These are phyloP conservation scores for Fraxinus angustifolia DNA, from an alignment of 305 asterid genomes.

Conservation along the genomic window DNA sequence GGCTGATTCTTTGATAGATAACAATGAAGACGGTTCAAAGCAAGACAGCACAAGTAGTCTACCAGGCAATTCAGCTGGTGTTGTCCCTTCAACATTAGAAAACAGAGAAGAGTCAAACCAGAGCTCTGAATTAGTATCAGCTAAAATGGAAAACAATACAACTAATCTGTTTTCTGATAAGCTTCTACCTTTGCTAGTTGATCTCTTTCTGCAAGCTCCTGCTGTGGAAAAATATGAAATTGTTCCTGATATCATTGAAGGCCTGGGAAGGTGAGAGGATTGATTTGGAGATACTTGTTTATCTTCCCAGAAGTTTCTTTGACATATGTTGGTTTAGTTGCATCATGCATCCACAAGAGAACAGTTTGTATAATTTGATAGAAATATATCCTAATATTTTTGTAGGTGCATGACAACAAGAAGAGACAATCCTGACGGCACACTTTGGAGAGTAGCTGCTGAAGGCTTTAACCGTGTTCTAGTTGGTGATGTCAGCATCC, in stretches of 20 bases:
- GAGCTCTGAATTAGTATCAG: conserved; percentile 32
- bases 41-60: conserved; percentile 29
- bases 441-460: conserved; percentile 91
- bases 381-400: conserved; percentile 7
- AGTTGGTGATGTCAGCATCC: conserved; percentile 56
- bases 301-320: conserved; percentile 14
- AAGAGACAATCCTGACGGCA: conserved; percentile 91
- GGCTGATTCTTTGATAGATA: conserved; percentile 54
- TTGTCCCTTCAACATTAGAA: conserved; percentile 36
- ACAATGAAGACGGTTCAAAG: conserved; percentile 39
- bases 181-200: conserved; percentile 76
- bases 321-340: neutral
- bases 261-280: conserved; percentile 89
- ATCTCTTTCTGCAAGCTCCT: conserved; percentile 76
- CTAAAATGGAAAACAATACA: conserved; percentile 31
- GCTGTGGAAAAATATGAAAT: conserved; percentile 54
- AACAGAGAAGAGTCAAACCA: conserved; percentile 39
- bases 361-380: neutral
- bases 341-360: neutral
- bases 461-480: conserved; percentile 72
- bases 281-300: neutral
- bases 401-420: conserved; percentile 93
- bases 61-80: conserved; percentile 26
- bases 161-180: conserved; percentile 70
- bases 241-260: conserved; percentile 65